A percentile compares a stretch with the other conserved stretches of the same genome.
These are phyloP conservation scores for Groenewaldozyma auringiensis DNA, from an alignment of 1,139 yeast species.

Conservation along the genomic window DNA sequence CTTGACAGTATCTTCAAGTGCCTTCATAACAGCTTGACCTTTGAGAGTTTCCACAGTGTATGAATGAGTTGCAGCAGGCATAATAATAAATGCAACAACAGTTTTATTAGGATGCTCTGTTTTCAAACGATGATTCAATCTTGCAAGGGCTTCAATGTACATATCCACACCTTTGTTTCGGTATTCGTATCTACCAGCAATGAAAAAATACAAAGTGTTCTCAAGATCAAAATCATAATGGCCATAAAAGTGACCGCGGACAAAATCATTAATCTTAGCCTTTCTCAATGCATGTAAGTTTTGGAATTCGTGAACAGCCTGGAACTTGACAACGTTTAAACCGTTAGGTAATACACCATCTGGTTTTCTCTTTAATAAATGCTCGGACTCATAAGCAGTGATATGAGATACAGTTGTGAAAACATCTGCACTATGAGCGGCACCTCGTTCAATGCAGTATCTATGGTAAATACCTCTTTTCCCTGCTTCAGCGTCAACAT, in stretches of 20 bases:
- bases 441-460: constrained; percentile 93
- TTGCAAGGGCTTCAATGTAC: constrained; percentile 85
- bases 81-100: constrained; percentile 94
- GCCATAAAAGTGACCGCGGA: constrained; percentile 96
- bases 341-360: constrained; percentile 98
- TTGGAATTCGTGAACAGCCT: constrained; percentile 97
- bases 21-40: constrained; percentile 94
- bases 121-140: constrained; percentile 82
- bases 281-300: constrained; percentile 88
- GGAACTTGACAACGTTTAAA: constrained; percentile 88
- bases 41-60: constrained; percentile 93
- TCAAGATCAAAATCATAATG: constrained; percentile 92
- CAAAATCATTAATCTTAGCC: constrained; percentile 87
- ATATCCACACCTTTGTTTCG: constrained; percentile 96
- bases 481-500: constrained; percentile 97
- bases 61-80: constrained; percentile 94
- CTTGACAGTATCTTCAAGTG: constrained; percentile 79
- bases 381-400: constrained; percentile 92
- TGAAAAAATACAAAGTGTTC: constrained; percentile 87
- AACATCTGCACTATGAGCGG: constrained; percentile 93
- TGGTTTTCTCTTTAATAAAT: constrained; percentile 86
- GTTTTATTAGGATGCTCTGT: constrained; percentile 78
- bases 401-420: constrained; percentile 96
- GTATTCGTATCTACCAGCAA: constrained; percentile 95
- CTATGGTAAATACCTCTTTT: constrained; percentile 95